Conservation (phyloP, 2,329 filamentous ascomycete genomes). For the Verticillium isaacii region DNA sequence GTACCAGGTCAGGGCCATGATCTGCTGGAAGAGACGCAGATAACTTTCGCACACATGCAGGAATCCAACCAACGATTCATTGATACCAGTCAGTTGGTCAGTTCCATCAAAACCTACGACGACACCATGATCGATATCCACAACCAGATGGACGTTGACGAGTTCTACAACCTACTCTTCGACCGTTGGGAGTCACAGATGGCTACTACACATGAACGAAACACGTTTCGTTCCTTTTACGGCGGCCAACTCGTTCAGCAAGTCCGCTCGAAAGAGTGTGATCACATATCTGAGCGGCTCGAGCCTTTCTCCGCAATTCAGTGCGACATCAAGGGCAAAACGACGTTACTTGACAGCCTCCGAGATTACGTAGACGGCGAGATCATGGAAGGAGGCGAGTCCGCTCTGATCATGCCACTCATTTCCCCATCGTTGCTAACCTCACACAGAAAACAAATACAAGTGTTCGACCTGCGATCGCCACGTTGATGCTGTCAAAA, state of each 20-base stretch:
- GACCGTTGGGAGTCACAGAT: constrained; percentile 88
- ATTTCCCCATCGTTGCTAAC: not conserved
- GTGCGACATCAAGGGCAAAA: constrained; percentile 93
- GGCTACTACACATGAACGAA: constrained; percentile 60
- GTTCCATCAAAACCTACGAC: constrained; percentile 76
- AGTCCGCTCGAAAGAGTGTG: constrained; percentile 90
- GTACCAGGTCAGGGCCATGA: constrained; percentile 46
- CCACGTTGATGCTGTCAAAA: constrained; percentile 89
- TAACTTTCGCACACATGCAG: constrained; percentile 82
- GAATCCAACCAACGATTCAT: constrained; percentile 69
- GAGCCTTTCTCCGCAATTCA: constrained; percentile 94
- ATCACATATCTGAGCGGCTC: constrained; percentile 84
- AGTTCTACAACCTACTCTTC: constrained; percentile 93
- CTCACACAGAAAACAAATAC: constrained; percentile 79
- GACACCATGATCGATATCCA: constrained; percentile 78
- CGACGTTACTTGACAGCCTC: constrained; percentile 76
- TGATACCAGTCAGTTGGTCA: constrained; percentile 68
- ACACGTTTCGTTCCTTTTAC: constrained; percentile 75
- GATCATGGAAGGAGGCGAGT: constrained; percentile 80
- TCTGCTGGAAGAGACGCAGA: constrained; percentile 72
- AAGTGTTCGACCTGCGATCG: constrained; percentile 87
- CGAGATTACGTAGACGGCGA: constrained; percentile 96
- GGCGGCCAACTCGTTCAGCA: constrained; percentile 91
- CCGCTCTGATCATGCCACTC: not conserved
- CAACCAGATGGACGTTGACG: constrained; percentile 96